Percentiles rank a stretch among this genome's conserved stretches.
Evolutionary conservation across 257 asterid genomes (phyloP).

Genomic region (Parsonsia alboflavescens): DNA sequence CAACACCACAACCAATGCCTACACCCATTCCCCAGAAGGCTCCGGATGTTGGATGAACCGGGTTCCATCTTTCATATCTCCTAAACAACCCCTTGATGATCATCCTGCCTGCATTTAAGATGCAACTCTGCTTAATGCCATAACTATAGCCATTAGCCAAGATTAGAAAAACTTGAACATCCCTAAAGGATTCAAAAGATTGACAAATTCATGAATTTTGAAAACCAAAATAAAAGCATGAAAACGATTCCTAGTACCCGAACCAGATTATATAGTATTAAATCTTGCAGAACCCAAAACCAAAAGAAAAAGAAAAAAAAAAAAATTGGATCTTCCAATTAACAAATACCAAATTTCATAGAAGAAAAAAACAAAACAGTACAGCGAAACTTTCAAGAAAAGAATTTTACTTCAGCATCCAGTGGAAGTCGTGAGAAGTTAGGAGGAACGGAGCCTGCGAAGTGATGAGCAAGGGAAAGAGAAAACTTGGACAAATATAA

Average conservation of each 20-base stretch:
- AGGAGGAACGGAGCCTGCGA: too few relatives aligned
- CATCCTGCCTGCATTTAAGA: constrained; percentile 47
- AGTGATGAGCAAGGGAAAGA: background rate
- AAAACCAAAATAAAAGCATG: background rate
- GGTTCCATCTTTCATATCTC: constrained; percentile 85
- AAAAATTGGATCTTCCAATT: too few relatives aligned
- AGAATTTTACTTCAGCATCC: too few relatives aligned
- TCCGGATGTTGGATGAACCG: constrained; percentile 83
- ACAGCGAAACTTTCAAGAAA: too few relatives aligned
- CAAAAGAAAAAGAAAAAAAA: too few relatives aligned
- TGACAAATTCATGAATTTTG: background rate
- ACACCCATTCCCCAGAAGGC: constrained; percentile 95
- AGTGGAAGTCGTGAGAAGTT: too few relatives aligned
- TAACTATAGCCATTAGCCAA: background rate
- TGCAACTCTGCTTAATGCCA: background rate
- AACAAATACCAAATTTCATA: too few relatives aligned
- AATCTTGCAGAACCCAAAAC: too few relatives aligned
- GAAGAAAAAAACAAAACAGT: too few relatives aligned
- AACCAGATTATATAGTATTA: background rate
- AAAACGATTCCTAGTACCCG: too few relatives aligned
- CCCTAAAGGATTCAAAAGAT: background rate
- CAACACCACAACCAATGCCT: constrained; percentile 95
- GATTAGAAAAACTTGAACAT: background rate
- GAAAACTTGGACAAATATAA: background rate
- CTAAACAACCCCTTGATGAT: constrained; percentile 72